Base-by-base conservation (phyloP, 306 rosid genomes). In the Sesbania bispinosa region DNA sequence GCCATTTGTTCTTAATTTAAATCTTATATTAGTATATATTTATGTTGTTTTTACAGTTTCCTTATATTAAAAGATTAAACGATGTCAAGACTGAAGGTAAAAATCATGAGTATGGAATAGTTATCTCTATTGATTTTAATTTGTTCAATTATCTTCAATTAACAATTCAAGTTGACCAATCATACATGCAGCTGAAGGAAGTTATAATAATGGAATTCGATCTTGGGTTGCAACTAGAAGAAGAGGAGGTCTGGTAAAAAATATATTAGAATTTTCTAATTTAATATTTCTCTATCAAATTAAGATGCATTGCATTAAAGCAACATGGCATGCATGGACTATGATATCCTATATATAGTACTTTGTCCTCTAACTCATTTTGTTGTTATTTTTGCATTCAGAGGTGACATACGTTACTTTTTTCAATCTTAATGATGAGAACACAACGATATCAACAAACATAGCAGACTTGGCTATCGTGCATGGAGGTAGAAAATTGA, bases 151-250 rank as follows among this genome's bases (percentile, higher is more conserved):
- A n/a, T n/a, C n/a, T n/a, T n/a, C n/a, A n/a, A n/a, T n/a, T n/a
- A n/a, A n/a, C n/a, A n/a, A n/a, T n/a, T n/a, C n/a, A n/a, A n/a
- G n/a, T n/a, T n/a, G n/a, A n/a, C n/a, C n/a, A n/a, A n/a, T n/a
- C n/a, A n/a, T n/a, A n/a, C n/a, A 69, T 73, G 81, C 88, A 83
- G 86, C 6, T 33, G 50, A 81, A 69, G 62, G 16, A 1, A 2
- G 4, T 80, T 67, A 8, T 66, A n/a, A 47, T 7, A 29, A n/a
- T 18, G 87, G 91, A 30, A 60, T 75, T 76, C 92, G 88, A 68
- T 70, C 92, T 66, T 90, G 97, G 97, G 13, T 88, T 41, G 95
- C 97, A 43, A 73, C 84, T 0, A 92, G 92, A 73, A 77, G 77
- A 58, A 33, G 21, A 52, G 21, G 14, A 55, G 92, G 93, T 85